These are phyloP conservation scores for Skeletonema costatum DNA, from an alignment of 108 stramenopile genomes.

Conservation along the genomic window DNA sequence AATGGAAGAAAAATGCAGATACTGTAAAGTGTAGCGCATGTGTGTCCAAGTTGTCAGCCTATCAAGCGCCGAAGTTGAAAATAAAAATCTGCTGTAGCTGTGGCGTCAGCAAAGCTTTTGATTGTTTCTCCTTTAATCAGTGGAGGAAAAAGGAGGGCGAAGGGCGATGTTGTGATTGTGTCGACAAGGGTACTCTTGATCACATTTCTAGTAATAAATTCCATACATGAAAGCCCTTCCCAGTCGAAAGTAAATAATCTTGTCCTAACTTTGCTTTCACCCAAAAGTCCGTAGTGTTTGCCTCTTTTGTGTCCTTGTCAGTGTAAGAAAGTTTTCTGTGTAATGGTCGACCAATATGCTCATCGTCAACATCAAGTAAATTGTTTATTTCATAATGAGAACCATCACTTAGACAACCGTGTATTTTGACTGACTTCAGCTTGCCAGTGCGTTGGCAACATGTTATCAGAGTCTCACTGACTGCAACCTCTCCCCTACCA, in stretches of 20 bases:
- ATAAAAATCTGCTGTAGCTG: constrained; percentile 8
- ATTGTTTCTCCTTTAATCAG: constrained; percentile 3
- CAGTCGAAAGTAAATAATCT: constrained; percentile 54
- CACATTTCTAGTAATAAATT: constrained; percentile 21
- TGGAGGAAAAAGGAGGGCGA: constrained; percentile 12
- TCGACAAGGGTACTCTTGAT: background rate
- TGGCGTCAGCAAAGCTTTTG: background rate
- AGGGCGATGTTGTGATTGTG: constrained; percentile 17
- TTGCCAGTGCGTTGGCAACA: constrained; percentile 24
- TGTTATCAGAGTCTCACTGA: constrained; percentile 66
- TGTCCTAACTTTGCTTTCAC: constrained; percentile 52
- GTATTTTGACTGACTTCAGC: constrained; percentile 41
- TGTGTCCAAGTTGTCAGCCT: constrained; percentile 8
- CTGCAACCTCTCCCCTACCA: constrained; percentile 55
- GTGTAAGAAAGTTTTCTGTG: constrained; percentile 15
- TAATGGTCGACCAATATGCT: constrained; percentile 6
- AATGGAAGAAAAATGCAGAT: constrained; percentile 17
- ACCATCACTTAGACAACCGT: constrained; percentile 77
- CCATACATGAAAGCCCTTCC: constrained; percentile 68
- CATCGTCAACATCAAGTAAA: constrained; percentile 25
- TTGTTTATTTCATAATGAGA: constrained; percentile 56
- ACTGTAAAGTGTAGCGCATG: constrained; percentile 7
- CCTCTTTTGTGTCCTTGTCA: constrained; percentile 38
- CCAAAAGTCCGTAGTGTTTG: constrained; percentile 55
- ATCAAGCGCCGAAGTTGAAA: background rate